phyloP scores from a whole-genome alignment of 2,329 filamentous ascomycete genomes.

The Cyphellophora attinorum region DNA sequence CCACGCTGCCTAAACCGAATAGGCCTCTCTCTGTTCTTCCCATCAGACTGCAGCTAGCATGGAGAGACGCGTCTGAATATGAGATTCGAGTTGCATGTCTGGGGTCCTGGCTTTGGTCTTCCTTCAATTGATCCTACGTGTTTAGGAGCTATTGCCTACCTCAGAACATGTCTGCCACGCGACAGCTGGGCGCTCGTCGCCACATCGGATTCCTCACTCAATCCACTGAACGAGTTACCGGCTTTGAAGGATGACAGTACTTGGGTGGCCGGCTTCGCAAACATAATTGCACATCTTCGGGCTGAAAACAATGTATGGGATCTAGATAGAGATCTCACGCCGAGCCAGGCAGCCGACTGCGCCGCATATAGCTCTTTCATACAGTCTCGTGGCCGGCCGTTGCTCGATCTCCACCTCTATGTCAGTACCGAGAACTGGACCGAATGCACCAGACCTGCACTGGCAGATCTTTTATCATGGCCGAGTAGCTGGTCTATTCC shows the following conservation, averaged over 20 bases:
- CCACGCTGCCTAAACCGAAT: too few species aligned
- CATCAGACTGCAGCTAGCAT: too few species aligned
- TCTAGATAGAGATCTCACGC: slow-evolving; percentile 34
- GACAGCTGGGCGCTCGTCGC: slow-evolving; percentile 61
- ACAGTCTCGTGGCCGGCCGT: slow-evolving; percentile 60
- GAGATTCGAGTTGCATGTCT: slow-evolving; percentile 72
- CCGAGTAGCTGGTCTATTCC: slow-evolving; percentile 83
- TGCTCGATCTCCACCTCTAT: slow-evolving; percentile 81
- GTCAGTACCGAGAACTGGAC: slow-evolving; percentile 84
- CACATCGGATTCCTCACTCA: slow-evolving; percentile 62
- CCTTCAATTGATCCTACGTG: slow-evolving; percentile 90
- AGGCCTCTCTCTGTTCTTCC: too few species aligned
- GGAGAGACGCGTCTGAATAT: too few species aligned
- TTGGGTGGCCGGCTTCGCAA: slow-evolving; percentile 44
- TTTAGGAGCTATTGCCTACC: slow-evolving; percentile 69
- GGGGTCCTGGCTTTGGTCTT: slow-evolving; percentile 79
- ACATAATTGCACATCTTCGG: slow-evolving; percentile 43
- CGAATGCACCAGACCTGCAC: slow-evolving; percentile 65
- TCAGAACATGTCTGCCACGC: slow-evolving; percentile 52
- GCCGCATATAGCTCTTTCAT: slow-evolving; percentile 55
- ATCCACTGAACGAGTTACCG: slow-evolving; percentile 53
- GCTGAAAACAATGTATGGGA: slow-evolving; percentile 37
- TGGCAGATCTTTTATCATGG: slow-evolving; percentile 70
- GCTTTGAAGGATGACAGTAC: slow-evolving; percentile 45
- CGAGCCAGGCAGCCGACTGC: slow-evolving; percentile 34